phyloP scores from a whole-genome alignment of 2,329 filamentous ascomycete species.

The Penicillium sp. region DNA sequence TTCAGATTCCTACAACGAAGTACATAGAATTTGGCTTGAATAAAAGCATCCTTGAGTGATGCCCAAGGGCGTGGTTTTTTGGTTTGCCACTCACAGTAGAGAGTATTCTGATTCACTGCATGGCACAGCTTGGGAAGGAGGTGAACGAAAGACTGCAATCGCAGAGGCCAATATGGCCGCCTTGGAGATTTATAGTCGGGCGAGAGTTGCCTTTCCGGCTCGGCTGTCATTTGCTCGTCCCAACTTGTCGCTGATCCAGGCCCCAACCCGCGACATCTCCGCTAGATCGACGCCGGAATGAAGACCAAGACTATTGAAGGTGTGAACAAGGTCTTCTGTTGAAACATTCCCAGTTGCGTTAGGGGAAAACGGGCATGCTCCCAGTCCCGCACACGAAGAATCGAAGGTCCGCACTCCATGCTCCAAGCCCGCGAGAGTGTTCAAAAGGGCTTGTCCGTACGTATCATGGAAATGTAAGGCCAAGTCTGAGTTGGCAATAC shows the following conservation, averaged over 20 bases:
- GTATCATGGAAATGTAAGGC: conserved; percentile 67
- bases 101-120: not conserved
- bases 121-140: not conserved
- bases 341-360: conserved; percentile 65
- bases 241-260: conserved; percentile 56
- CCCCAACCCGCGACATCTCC: conserved; percentile 55
- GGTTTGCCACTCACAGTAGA: not conserved
- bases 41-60: not conserved
- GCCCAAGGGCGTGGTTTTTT: not conserved
- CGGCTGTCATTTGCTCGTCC: conserved; percentile 53
- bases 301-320: conserved; percentile 59
- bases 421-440: conserved; percentile 61
- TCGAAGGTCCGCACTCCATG: conserved; percentile 64
- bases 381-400: conserved; percentile 61
- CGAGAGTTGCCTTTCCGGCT: conserved; percentile 53
- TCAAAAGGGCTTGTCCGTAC: conserved; percentile 63
- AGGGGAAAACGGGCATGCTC: conserved; percentile 64
- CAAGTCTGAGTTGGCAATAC: conserved; percentile 58
- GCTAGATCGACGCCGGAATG: conserved; percentile 59
- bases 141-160: not conserved
- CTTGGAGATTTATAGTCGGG: conserved; percentile 32
- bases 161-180: not conserved
- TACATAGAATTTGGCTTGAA: not conserved
- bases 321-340: conserved; percentile 63
- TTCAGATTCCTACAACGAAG: not conserved